Base-by-base conservation (phyloP, 2,329 filamentous ascomycete genomes). In the Microdochium bolleyi region DNA sequence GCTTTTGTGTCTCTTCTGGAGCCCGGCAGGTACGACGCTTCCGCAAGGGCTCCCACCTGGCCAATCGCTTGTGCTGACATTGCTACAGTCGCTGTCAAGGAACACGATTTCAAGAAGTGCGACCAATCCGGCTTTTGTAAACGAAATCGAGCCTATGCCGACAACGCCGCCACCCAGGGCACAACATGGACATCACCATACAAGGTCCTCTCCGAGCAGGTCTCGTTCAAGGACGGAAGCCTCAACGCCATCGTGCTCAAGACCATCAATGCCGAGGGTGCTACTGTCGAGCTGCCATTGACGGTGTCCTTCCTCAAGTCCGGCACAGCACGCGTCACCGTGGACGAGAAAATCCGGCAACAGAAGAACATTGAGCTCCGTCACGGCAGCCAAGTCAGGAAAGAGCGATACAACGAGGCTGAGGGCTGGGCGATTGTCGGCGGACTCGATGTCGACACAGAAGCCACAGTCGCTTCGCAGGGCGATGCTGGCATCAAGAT, bases 91-190 rank as follows among this genome's bases (percentile, higher is more conserved):
- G 78, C 82, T 62, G 94, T 99, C 51, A 99, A 99, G 74, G 88
- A 96, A 67, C 85, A 96, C 63, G 92, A 95, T 69, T 99, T 97
- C 79, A 99, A 97, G 68, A 96, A 88, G 62, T 99, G 94, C 74
- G 76, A 88, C 60, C 92, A 99, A 68, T 94, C 92, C 3, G 94
- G 94, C 63, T 99, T 99, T 76, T 99, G 94, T 74, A 94, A 91
- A 68, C 88, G 94, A 59, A 97, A 97, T 73, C 85, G 94, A 67
- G 88, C 83, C 38, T 92, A 88, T 67, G 94, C 94, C 66, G 92
- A 97, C 70, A 76, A 81, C 57, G 90, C 85, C 57, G 72, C 81
- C 48, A 73, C 82, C 44, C 73, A 82, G 53, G 84, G 82, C 55
- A 78, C 82, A 9, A 75, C 78, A 25, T 96, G 90, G 88, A 75